Evolutionary conservation across 148 eudicot species (phyloP), one percentile per base, ranked within the genome.

Genomic region (Fagopyrum tataricum): DNA sequence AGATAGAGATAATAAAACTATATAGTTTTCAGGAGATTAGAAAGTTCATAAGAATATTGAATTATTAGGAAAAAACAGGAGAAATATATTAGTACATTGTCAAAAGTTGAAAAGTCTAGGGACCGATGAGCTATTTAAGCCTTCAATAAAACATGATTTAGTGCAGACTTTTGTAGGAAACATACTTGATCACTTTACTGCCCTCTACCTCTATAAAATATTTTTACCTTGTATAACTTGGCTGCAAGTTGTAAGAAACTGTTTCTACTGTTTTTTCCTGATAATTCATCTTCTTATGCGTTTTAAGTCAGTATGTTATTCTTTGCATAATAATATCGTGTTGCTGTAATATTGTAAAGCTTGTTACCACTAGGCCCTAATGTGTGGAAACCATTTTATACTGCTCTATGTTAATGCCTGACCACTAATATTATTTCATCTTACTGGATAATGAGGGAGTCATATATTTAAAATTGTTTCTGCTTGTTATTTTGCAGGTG

Each of bases 401-500:
- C 20, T 23, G 31, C 39, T 58, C 31, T 20, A 10, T 23, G 37
- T 58, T 58, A 7, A 23, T 58, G 64, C 18, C 12, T 23, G 5
- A 31, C 0, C 21, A 6, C 10, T 31, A 58, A 23, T 4, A 58
- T 23, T 58, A 10, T 58, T 58, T 44, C 7, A 47, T 15, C 55
- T 21, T 12, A 5, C 2, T 23, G n/a, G 61, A 70, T 43, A 68
- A 20, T 68, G 7, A 31, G 12, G 4, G 10, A 24, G 17, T 7
- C 44, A 52, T 39, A 23, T 49, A 23, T 31, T 46, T 14, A 18
- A 72, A 40, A 31, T 31, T 52, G 64, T 24, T 72, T n/a, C 5
- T 64, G 72, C 10, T 6, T 66, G 37, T 20, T 62, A 8, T 52
- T 52, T 42, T 79, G 76, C 85, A 88, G 92, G 92, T 51, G 89